Base-by-base conservation (phyloP, 495 filamentous ascomycete genomes). In the Cercophora samala region DNA sequence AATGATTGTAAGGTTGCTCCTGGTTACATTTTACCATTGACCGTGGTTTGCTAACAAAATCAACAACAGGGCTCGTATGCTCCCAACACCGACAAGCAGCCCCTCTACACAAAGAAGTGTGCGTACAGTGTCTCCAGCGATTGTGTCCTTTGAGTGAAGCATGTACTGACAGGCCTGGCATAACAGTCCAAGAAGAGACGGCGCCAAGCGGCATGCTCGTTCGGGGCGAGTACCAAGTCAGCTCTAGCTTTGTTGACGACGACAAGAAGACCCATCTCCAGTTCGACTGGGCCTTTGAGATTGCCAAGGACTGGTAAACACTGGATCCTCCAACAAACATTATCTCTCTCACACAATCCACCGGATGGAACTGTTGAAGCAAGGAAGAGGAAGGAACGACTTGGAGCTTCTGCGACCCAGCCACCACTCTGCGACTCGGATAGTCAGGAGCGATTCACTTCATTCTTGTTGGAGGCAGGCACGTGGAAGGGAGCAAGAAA, bases 211-310 rank as follows among this genome's bases (percentile, higher is more conserved):
- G 93, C 75, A 93, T 97, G 88, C 72, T 97, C 9, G 89, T 85
- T 65, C 89, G 95, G 58, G 96, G 92, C 60, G 84, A 89, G 76
- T 99, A 98, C 82, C 87, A 90, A 58, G 94, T 92, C 21, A 80
- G 84, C 60, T 95, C 90, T 62, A 91, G 85, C 77, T 98, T 99
- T 78, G 81, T 95, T 64, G 95, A 99, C 75, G 95, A 99, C 68
- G 95, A 99, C 79, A 83, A 91, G 68, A 86, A 91, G 76, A 87
- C 82, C 32, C 92, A 98, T 77, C 83, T 99, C 52, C 79, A 88
- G 72, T 98, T 99, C 79, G 88, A 93, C 65, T 99, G 95, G 95
- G 84, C 86, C 60, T 97, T 99, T 72, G 90, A 97, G 70, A 97
- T 99, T 74, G 84, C 87, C 77, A 99, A 97, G 84, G 91, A 94